Evolutionary conservation across 495 filamentous ascomycete genomes (phyloP).

Genomic region (Copromyces sp.): DNA sequence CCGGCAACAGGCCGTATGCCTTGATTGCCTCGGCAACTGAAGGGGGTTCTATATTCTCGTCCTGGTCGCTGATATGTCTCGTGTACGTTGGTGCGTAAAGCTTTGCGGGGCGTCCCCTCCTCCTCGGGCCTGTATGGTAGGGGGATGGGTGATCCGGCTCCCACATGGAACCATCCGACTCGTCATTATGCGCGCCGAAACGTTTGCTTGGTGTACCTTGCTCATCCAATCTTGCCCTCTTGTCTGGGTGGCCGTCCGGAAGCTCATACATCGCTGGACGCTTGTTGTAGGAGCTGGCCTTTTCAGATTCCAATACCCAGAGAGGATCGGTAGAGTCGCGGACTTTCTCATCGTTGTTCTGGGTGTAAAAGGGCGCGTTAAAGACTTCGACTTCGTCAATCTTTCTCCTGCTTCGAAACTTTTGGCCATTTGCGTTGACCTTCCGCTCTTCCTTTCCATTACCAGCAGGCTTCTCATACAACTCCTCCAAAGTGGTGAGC

Average conservation of each 20-base stretch:
- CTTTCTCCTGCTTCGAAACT: slow-evolving; percentile 22
- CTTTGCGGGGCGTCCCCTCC: neutral
- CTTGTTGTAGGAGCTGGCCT: slow-evolving; percentile 12
- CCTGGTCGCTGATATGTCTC: neutral
- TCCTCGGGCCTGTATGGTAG: neutral
- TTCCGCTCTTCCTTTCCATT: slow-evolving; percentile 6
- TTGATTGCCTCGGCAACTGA: slow-evolving; percentile 23
- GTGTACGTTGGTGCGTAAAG: neutral
- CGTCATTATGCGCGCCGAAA: neutral
- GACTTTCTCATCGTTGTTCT: slow-evolving; percentile 5
- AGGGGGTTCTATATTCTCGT: slow-evolving; percentile 6
- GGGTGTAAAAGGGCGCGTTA: slow-evolving; percentile 26
- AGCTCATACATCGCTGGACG: slow-evolving; percentile 5
- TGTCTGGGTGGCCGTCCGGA: slow-evolving; percentile 3
- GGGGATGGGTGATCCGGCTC: neutral
- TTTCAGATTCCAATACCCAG: slow-evolving; percentile 9
- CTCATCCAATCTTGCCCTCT: slow-evolving; percentile 5
- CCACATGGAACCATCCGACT: neutral
- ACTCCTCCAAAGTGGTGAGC: slow-evolving; percentile 15
- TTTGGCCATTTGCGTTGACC: slow-evolving; percentile 19
- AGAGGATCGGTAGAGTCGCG: slow-evolving; percentile 9
- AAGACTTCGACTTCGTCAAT: slow-evolving; percentile 26
- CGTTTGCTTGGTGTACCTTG: neutral
- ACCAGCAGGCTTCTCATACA: slow-evolving; percentile 7
- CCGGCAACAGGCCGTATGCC: slow-evolving; percentile 19